phyloP scores from a whole-genome alignment of 371 early-diverging fungal genomes.

The Nematocida sp. region DNA sequence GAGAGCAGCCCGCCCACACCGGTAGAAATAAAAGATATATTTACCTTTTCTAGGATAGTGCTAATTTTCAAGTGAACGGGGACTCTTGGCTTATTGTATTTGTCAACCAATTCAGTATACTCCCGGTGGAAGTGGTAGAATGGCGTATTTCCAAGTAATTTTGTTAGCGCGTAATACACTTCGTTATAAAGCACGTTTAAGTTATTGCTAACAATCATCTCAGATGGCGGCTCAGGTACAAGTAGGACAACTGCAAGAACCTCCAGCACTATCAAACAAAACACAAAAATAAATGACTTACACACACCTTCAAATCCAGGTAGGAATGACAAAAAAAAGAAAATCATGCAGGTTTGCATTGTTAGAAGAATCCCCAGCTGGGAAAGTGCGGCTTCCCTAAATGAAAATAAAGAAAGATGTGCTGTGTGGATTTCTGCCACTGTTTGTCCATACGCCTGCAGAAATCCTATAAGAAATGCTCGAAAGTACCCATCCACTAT shows the following conservation, averaged over 20 bases:
- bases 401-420: slow-evolving; percentile 24
- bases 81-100: background rate
- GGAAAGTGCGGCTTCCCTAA: slow-evolving; percentile 25
- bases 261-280: slow-evolving; percentile 11
- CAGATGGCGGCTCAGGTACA: slow-evolving; percentile 36
- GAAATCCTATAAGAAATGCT: slow-evolving; percentile 29
- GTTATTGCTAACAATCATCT: background rate
- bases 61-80: background rate
- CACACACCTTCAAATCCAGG: background rate
- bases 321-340: slow-evolving; percentile 33
- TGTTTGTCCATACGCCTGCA: slow-evolving; percentile 26
- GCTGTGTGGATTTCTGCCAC: slow-evolving; percentile 36
- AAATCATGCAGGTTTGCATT: slow-evolving; percentile 28
- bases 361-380: slow-evolving; percentile 21
- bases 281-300: slow-evolving; percentile 12
- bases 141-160: background rate
- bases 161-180: slow-evolving; percentile 29
- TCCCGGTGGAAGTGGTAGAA: slow-evolving; percentile 39
- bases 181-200: slow-evolving; percentile 10
- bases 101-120: slow-evolving; percentile 42
- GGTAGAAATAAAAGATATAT: slow-evolving; percentile 46
- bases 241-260: background rate
- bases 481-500: background rate
- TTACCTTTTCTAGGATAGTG: slow-evolving; percentile 38
- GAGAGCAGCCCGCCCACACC: slow-evolving; percentile 34